phyloP scores from a whole-genome alignment of 306 rosid genomes.

The Ammopiptanthus mongolicus region DNA sequence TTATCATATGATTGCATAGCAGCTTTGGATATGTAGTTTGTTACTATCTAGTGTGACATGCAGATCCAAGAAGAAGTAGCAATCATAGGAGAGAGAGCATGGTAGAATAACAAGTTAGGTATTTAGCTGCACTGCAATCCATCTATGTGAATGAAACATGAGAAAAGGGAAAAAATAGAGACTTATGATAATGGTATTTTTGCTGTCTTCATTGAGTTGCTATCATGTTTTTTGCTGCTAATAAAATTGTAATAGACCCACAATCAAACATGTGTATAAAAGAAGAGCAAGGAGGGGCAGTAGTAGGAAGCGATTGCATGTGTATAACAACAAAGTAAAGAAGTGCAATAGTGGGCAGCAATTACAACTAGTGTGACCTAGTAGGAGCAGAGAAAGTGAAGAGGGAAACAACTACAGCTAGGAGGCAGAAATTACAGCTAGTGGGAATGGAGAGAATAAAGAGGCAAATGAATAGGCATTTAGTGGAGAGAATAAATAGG shows the following conservation, averaged over 20 bases:
- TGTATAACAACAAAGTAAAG: too few species aligned
- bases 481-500: background rate
- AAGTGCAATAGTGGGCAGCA: too few species aligned
- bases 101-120: background rate
- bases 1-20: background rate
- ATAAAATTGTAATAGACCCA: background rate
- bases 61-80: background rate
- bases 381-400: too few species aligned
- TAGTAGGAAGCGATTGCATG: too few species aligned
- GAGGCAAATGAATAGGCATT: too few species aligned
- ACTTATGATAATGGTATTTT: background rate
- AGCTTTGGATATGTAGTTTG: background rate
- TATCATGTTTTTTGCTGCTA: background rate
- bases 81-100: background rate
- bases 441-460: too few species aligned
- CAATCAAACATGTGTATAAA: too few species aligned
- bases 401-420: too few species aligned
- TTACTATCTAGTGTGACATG: background rate
- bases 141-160: background rate
- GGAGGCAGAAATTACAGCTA: too few species aligned
- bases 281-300: background rate
- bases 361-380: too few species aligned
- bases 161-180: background rate
- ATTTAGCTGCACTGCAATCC: background rate
- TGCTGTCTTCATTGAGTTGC: background rate